Percentiles rank a stretch among this genome's conserved stretches.
These are phyloP conservation scores for Suillus hirtellus DNA, from an alignment of 768 basidiomycete genomes.

Conservation along the genomic window DNA sequence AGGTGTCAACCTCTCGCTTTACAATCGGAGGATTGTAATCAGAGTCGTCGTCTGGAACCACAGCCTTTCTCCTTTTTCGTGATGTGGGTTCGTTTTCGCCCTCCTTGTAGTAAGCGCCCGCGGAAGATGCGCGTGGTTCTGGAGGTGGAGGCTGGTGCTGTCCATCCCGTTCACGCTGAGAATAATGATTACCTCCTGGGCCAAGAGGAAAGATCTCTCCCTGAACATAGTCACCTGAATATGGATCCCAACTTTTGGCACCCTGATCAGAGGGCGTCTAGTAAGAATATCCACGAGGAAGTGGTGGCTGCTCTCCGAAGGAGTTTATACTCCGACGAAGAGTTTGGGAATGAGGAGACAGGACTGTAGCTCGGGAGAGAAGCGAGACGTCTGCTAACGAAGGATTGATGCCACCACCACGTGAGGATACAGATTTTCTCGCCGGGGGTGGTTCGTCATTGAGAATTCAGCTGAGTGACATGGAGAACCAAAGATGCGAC, in stretches of 20 bases:
- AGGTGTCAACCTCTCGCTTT: slow-evolving; percentile 35
- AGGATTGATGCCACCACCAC: slow-evolving; percentile 24
- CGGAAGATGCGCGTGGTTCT: slow-evolving; percentile 22
- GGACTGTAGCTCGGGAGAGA: slow-evolving; percentile 16
- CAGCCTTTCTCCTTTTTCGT: slow-evolving; percentile 52
- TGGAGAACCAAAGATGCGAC: slow-evolving; percentile 30
- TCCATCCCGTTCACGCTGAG: slow-evolving; percentile 25
- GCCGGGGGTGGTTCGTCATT: slow-evolving; percentile 66
- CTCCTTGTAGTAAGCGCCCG: slow-evolving; percentile 33
- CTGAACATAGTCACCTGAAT: slow-evolving; percentile 38
- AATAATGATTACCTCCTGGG: slow-evolving; percentile 38
- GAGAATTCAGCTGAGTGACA: slow-evolving; percentile 80
- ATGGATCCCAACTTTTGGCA: slow-evolving; percentile 40
- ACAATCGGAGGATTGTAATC: slow-evolving; percentile 51
- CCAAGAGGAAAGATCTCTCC: slow-evolving; percentile 39
- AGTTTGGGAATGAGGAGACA: slow-evolving; percentile 23
- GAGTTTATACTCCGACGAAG: slow-evolving; percentile 30
- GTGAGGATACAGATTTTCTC: slow-evolving; percentile 25
- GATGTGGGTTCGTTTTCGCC: slow-evolving; percentile 32
- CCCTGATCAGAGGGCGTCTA: slow-evolving; percentile 42
- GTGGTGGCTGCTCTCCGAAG: slow-evolving; percentile 34
- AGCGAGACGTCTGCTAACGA: slow-evolving; percentile 26
- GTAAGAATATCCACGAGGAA: slow-evolving; percentile 35
- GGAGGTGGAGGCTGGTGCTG: slow-evolving; percentile 16
- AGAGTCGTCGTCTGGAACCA: slow-evolving; percentile 46